phyloP scores from a whole-genome alignment of 2,329 filamentous ascomycete species.

The Hypoxylon sp. region DNA sequence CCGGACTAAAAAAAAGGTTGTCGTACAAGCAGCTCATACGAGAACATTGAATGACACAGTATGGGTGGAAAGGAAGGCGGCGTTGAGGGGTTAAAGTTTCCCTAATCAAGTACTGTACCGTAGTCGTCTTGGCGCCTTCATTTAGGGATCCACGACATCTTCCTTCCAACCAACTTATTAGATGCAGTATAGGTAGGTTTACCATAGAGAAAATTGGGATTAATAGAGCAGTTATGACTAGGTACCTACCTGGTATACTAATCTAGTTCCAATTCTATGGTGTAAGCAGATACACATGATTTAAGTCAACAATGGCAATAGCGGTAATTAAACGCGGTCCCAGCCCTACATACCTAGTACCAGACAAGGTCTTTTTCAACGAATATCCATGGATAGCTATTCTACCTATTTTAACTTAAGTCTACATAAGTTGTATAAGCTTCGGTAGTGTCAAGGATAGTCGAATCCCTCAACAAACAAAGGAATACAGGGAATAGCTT shows the following conservation, averaged over 20 bases:
- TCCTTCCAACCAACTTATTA: not conserved
- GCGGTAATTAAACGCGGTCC: not conserved
- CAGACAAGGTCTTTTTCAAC: not conserved
- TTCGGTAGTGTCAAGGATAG: constrained; percentile 6
- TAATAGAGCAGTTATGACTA: not conserved
- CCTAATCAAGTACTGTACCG: constrained; percentile 12
- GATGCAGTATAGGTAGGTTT: not conserved
- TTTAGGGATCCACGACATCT: not conserved
- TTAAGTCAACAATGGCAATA: not conserved
- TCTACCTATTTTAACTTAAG: not conserved
- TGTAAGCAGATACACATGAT: not conserved
- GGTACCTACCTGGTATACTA: not conserved
- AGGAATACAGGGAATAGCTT: too few relatives aligned
- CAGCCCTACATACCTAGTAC: not conserved
- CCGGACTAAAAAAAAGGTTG: constrained; percentile 5
- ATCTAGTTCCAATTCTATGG: not conserved
- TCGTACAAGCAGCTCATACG: constrained; percentile 17
- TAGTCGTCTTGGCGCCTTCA: not conserved
- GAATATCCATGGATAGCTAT: not conserved
- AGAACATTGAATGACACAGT: constrained; percentile 11
- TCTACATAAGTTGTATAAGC: constrained; percentile 9
- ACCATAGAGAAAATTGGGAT: not conserved
- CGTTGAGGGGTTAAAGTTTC: constrained; percentile 44
- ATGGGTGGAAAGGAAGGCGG: constrained; percentile 24
- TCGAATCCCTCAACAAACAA: not conserved